Percentiles rank a stretch among this genome's conserved stretches.
These are phyloP conservation scores for Podosphaera aphanis DNA, from an alignment of 2,329 filamentous ascomycete species.

Conservation along the genomic window DNA sequence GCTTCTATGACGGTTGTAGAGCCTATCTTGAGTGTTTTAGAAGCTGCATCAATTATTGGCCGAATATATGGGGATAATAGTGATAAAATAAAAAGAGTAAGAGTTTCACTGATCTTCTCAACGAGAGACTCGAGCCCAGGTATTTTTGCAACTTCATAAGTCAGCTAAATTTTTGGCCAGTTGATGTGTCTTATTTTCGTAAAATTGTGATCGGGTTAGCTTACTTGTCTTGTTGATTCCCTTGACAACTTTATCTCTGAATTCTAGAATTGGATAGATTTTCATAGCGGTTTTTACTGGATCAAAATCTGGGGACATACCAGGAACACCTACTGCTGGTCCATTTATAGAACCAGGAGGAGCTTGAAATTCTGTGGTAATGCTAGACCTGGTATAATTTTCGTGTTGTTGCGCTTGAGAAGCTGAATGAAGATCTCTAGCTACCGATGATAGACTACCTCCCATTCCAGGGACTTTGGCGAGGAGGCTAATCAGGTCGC, in stretches of 20 bases:
- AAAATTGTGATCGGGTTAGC: not conserved
- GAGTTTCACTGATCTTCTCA: slow-evolving; percentile 77
- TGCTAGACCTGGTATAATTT: slow-evolving; percentile 22
- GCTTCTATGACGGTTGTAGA: slow-evolving; percentile 47
- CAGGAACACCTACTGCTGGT: slow-evolving; percentile 31
- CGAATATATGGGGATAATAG: slow-evolving; percentile 78
- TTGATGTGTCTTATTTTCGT: too few relatives aligned
- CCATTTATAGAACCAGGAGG: slow-evolving; percentile 20
- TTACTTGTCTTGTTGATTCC: slow-evolving; percentile 49
- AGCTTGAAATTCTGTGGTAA: slow-evolving; percentile 7
- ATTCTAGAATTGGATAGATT: slow-evolving; percentile 87
- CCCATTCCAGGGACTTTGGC: slow-evolving; percentile 51
- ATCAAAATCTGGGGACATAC: slow-evolving; percentile 56
- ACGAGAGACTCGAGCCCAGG: slow-evolving; percentile 76
- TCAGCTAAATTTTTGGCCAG: not conserved
- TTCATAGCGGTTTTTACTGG: slow-evolving; percentile 51
- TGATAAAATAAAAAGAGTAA: slow-evolving; percentile 79
- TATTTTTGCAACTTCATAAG: slow-evolving; percentile 44
- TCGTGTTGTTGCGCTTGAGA: slow-evolving; percentile 40
- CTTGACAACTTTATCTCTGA: slow-evolving; percentile 82
- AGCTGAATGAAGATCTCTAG: slow-evolving; percentile 33
- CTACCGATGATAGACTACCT: slow-evolving; percentile 41
- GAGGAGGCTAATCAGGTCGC: slow-evolving; percentile 50
- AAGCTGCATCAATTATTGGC: slow-evolving; percentile 73
- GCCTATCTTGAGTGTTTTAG: slow-evolving; percentile 63